These are phyloP conservation scores for Trichomonascaceae sp. DNA, from an alignment of 1,139 yeast genomes.

Conservation along the genomic window DNA sequence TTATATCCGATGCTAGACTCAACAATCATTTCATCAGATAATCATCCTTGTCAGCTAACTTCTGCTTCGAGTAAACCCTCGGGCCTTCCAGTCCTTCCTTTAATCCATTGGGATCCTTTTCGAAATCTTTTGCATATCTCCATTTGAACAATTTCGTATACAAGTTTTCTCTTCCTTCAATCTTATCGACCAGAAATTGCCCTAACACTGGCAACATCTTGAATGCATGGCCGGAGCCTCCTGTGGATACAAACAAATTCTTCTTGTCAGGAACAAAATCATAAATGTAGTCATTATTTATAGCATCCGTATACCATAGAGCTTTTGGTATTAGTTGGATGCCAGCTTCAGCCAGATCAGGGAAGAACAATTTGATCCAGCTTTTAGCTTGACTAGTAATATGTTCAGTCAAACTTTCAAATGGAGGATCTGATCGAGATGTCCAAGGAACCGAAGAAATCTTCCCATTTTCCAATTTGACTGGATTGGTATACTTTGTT, in stretches of 20 bases:
- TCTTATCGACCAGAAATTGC: constrained; percentile 9
- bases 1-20: too few species aligned
- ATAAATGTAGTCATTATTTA: constrained; percentile 38
- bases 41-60: constrained; percentile 6
- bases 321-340: constrained; percentile 26
- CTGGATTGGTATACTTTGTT: constrained; percentile 14
- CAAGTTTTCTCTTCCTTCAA: constrained; percentile 10
- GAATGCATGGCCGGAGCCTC: constrained; percentile 40
- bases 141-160: constrained; percentile 12
- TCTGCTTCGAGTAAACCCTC: constrained; percentile 9
- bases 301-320: constrained; percentile 43
- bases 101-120: constrained; percentile 11
- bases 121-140: constrained; percentile 8
- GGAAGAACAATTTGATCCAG: constrained; percentile 12
- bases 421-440: constrained; percentile 11
- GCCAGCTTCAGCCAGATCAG: constrained; percentile 14
- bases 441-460: constrained; percentile 12
- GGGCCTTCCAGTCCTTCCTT: constrained; percentile 9
- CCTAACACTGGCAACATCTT: constrained; percentile 17
- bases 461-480: constrained; percentile 8
- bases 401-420: constrained; percentile 8
- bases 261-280: constrained; percentile 37
- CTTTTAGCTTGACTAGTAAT: constrained; percentile 9
- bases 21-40: neutral
- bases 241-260: constrained; percentile 39